Evolutionary conservation across 2,329 filamentous ascomycete species (phyloP).

Genomic region (Cercospora brassicicola): DNA sequence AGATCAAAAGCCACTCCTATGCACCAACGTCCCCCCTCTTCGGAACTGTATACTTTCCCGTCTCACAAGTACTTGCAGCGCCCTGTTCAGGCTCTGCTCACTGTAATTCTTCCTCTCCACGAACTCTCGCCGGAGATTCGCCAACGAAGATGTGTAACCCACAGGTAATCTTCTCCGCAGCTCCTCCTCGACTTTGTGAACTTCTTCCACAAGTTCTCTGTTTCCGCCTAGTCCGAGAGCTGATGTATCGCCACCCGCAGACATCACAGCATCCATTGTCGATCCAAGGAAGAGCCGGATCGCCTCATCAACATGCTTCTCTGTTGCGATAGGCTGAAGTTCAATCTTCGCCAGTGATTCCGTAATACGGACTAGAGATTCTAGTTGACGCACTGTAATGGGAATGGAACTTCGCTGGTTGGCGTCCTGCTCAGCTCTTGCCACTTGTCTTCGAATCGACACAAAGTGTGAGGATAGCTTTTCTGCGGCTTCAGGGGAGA

Average conservation of each 20-base stretch:
- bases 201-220: constrained; percentile 88
- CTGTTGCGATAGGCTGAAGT: constrained; percentile 80
- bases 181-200: constrained; percentile 82
- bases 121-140: constrained; percentile 83
- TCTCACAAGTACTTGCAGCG: constrained; percentile 80
- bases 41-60: constrained; percentile 83
- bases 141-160: constrained; percentile 90
- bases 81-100: constrained; percentile 80
- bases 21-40: constrained; percentile 73
- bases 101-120: constrained; percentile 87
- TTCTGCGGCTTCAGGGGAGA: constrained; percentile 87
- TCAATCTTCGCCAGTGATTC: constrained; percentile 92
- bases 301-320: constrained; percentile 92
- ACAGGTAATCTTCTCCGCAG: constrained; percentile 80
- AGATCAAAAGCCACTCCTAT: constrained; percentile 59
- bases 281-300: constrained; percentile 94
- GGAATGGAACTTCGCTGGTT: constrained; percentile 91
- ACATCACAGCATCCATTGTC: constrained; percentile 88
- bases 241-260: constrained; percentile 59
- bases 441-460: constrained; percentile 89
- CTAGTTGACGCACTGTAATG: constrained; percentile 94
- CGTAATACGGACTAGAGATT: constrained; percentile 95
- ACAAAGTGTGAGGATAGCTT: constrained; percentile 97
- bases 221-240: constrained; percentile 74
- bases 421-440: constrained; percentile 83